A percentile compares a stretch with the other conserved stretches of the same genome.
phyloP scores from a whole-genome alignment of 208 protist genomes.

The Acanthamoeba castellanii region DNA sequence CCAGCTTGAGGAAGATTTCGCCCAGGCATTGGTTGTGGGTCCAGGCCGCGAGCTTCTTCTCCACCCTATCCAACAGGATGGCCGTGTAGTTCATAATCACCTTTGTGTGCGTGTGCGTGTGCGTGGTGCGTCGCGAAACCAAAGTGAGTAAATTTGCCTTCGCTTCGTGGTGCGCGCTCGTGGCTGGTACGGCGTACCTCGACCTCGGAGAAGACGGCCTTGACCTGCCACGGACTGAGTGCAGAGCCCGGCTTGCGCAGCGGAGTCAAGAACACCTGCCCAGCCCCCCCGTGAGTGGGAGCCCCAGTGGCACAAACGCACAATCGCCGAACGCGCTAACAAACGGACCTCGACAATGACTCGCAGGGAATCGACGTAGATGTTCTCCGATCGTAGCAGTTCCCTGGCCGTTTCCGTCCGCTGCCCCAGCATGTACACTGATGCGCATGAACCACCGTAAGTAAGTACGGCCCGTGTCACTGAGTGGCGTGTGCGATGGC shows the following conservation, averaged over 20 bases:
- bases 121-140: neutral
- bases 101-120: slow-evolving; percentile 72
- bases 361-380: slow-evolving; percentile 76
- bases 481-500: too few relatives aligned
- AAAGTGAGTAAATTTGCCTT: too few relatives aligned
- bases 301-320: neutral
- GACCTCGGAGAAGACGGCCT: slow-evolving; percentile 67
- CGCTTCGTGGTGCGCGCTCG: neutral
- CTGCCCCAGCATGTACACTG: slow-evolving; percentile 44
- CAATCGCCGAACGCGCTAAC: too few relatives aligned
- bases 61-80: slow-evolving; percentile 76
- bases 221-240: neutral
- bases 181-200: neutral
- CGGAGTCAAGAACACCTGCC: slow-evolving; percentile 36
- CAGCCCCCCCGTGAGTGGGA: too few relatives aligned
- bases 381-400: slow-evolving; percentile 72
- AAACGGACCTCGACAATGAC: slow-evolving; percentile 50
- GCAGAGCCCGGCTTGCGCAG: slow-evolving; percentile 38
- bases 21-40: slow-evolving; percentile 77
- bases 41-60: slow-evolving; percentile 78
- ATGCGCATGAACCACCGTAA: neutral
- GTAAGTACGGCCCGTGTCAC: too few relatives aligned
- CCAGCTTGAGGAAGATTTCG: slow-evolving; percentile 82
- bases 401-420: slow-evolving; percentile 83
- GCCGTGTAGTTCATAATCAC: slow-evolving; percentile 83